Percentiles rank a stretch among this genome's conserved stretches.
These are phyloP conservation scores for Xylaria nigripes DNA, from an alignment of 495 filamentous ascomycete genomes.

Conservation along the genomic window DNA sequence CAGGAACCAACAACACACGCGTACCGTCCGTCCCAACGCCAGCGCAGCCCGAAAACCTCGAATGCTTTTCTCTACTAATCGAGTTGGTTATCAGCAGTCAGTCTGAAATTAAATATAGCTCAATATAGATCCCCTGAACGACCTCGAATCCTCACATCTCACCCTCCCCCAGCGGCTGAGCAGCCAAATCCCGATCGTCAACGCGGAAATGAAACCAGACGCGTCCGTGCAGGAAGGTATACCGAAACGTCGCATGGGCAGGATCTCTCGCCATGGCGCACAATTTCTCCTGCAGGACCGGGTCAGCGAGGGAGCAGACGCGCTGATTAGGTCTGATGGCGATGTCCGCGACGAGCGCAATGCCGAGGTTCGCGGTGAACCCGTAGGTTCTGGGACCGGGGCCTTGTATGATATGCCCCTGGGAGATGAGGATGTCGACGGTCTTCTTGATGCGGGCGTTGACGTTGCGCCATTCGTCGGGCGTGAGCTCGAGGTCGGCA, in stretches of 20 bases:
- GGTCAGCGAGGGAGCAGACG: not conserved
- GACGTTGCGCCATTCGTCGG: slow-evolving; percentile 9
- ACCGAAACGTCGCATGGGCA: not conserved
- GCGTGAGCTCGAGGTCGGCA: not conserved
- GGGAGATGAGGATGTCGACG: slow-evolving; percentile 1
- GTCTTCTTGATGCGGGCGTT: slow-evolving; percentile 16
- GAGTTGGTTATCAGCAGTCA: no score
- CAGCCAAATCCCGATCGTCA: not conserved
- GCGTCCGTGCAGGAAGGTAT: not conserved
- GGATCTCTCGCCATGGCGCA: not conserved
- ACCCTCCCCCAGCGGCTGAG: not conserved
- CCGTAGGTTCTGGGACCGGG: slow-evolving; percentile 11
- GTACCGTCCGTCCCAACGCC: no score
- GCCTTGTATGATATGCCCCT: slow-evolving; percentile 4
- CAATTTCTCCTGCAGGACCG: not conserved
- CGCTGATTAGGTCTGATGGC: not conserved
- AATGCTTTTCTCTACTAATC: no score
- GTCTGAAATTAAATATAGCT: no score
- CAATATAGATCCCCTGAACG: no score
- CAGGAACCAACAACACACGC: no score
- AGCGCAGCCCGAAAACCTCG: no score
- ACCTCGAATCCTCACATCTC: not conserved
- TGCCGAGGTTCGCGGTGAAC: slow-evolving; percentile 8
- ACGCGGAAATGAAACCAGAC: slow-evolving; percentile 7
- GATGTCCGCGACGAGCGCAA: slow-evolving; percentile 8